phyloP scores from a whole-genome alignment of 495 filamentous ascomycete species.

The Penicillium roqueforti region DNA sequence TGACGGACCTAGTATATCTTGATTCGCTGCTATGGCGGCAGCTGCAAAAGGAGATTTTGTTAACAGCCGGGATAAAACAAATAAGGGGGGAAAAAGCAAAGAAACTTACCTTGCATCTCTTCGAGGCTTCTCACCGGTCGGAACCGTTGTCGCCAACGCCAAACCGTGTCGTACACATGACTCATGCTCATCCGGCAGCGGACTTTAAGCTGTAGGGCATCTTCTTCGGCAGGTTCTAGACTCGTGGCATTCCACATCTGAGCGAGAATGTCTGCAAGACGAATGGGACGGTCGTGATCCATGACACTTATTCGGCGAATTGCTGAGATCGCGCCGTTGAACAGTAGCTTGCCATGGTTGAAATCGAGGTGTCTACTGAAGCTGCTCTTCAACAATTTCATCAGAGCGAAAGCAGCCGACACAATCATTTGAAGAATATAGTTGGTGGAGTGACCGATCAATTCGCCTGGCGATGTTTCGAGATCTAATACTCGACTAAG shows the following conservation, averaged over 20 bases:
- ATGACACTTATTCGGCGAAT: conserved; percentile 77
- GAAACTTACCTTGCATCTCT: conserved; percentile 37
- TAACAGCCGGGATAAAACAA: conserved; percentile 5
- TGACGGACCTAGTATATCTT: conserved; percentile 25
- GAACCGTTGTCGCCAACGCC: conserved; percentile 48
- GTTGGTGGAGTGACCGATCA: conserved; percentile 72
- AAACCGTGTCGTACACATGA: conserved; percentile 48
- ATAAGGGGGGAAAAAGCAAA: background rate
- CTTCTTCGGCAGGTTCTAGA: conserved; percentile 33
- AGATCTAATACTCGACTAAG: conserved; percentile 45
- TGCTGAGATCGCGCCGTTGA: conserved; percentile 70
- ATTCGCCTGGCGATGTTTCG: conserved; percentile 44
- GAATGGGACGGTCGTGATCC: conserved; percentile 75
- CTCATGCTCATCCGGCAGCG: conserved; percentile 51
- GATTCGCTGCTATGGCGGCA: conserved; percentile 28
- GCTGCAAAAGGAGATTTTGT: conserved; percentile 4
- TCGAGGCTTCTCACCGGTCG: conserved; percentile 39
- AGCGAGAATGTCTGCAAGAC: conserved; percentile 44
- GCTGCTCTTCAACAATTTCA: conserved; percentile 82
- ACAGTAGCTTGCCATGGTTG: conserved; percentile 70
- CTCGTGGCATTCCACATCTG: conserved; percentile 48
- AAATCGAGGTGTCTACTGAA: conserved; percentile 63
- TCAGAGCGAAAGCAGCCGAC: conserved; percentile 76
- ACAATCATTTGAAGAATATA: conserved; percentile 93
- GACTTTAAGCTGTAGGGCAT: conserved; percentile 42